These are phyloP conservation scores for Diaporthe destruens DNA, from an alignment of 2,329 filamentous ascomycete genomes.

Conservation along the genomic window DNA sequence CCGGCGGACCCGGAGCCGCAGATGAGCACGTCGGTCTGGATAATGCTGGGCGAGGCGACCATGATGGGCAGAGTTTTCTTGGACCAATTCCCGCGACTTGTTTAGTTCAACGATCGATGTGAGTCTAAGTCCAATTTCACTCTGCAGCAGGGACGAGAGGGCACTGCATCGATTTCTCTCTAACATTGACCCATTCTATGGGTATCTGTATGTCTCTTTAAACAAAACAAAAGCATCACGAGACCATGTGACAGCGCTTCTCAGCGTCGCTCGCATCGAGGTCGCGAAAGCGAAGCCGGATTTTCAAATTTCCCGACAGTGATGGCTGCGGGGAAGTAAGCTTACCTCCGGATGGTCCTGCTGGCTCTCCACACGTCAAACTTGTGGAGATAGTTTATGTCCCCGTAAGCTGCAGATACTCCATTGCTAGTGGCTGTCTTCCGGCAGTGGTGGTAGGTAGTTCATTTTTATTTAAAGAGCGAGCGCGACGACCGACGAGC, in stretches of 20 bases:
- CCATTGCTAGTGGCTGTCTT: not conserved
- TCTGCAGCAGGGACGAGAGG: not conserved
- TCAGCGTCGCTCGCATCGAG: constrained; percentile 1
- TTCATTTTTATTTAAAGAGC: not conserved
- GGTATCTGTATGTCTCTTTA: not conserved
- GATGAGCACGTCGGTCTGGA: constrained; percentile 66
- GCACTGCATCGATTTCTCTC: too few relatives aligned
- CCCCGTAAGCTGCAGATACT: constrained; percentile 1
- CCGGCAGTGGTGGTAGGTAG: not conserved
- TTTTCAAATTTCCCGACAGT: not conserved
- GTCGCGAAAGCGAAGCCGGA: constrained; percentile 10
- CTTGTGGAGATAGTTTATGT: constrained; percentile 6
- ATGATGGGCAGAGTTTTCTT: not conserved
- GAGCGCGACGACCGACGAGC: constrained; percentile 3
- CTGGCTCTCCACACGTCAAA: not conserved
- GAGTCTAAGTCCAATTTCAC: not conserved
- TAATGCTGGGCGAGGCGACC: not conserved
- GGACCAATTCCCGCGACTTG: not conserved
- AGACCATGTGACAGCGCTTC: not conserved
- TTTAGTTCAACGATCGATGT: not conserved
- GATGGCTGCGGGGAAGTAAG: constrained; percentile 16
- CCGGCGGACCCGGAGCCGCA: constrained; percentile 73
- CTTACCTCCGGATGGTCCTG: not conserved
- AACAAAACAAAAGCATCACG: not conserved
- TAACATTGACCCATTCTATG: not conserved